These are phyloP conservation scores for Aspergillus homomorphus DNA, from an alignment of 495 filamentous ascomycete genomes.

Conservation along the genomic window DNA sequence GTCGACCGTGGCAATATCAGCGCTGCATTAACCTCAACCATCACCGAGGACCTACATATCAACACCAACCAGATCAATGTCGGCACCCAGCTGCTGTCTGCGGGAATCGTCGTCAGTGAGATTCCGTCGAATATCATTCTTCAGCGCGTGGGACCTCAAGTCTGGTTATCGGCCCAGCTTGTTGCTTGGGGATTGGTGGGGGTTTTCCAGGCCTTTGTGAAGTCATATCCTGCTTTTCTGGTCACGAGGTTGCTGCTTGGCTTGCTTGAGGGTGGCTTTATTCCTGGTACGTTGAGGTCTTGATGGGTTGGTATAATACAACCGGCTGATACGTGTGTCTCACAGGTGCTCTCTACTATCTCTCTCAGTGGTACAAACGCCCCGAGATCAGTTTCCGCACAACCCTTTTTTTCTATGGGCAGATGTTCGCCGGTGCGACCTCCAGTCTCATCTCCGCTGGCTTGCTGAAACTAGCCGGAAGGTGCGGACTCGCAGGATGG, in stretches of 20 bases:
- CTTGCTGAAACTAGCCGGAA: constrained; percentile 49
- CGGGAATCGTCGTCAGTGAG: constrained; percentile 56
- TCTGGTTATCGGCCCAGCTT: constrained; percentile 55
- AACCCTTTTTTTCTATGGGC: constrained; percentile 54
- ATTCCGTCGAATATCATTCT: constrained; percentile 57
- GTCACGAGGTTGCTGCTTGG: constrained; percentile 54
- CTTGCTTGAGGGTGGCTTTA: constrained; percentile 58
- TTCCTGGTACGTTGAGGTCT: constrained; percentile 41
- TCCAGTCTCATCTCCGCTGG: constrained; percentile 52
- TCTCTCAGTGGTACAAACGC: constrained; percentile 59
- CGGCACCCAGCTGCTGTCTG: constrained; percentile 52
- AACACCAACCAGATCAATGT: constrained; percentile 57
- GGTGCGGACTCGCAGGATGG: constrained; percentile 53
- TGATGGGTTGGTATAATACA: neutral
- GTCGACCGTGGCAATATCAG: constrained; percentile 54
- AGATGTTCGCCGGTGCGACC: constrained; percentile 50
- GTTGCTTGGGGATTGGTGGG: constrained; percentile 59
- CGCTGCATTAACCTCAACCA: constrained; percentile 47
- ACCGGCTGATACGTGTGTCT: neutral
- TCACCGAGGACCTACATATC: constrained; percentile 52
- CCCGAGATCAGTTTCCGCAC: constrained; percentile 54
- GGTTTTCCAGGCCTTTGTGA: constrained; percentile 57
- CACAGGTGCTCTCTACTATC: constrained; percentile 54
- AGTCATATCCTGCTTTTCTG: constrained; percentile 48
- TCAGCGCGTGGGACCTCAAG: constrained; percentile 50